phyloP scores from a whole-genome alignment of 1,284 basidiomycete genomes.

The Austroboletus niveus region DNA sequence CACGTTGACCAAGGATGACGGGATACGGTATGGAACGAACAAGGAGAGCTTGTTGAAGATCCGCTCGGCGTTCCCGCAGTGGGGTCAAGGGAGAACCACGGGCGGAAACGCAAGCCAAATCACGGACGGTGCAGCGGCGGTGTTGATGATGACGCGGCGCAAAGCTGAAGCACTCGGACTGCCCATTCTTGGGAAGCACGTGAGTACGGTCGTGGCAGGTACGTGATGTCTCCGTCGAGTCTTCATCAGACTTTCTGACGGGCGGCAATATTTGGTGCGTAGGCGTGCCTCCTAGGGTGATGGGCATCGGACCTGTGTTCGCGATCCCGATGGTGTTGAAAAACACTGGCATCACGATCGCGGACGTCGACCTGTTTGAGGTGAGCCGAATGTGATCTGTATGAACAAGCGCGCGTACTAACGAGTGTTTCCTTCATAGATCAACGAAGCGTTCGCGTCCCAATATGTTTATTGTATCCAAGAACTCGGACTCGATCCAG shows the following conservation, averaged over 20 bases:
- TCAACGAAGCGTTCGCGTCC: conserved; percentile 92
- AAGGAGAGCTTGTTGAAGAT: conserved; percentile 68
- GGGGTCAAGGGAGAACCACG: conserved; percentile 76
- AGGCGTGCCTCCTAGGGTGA: conserved; percentile 76
- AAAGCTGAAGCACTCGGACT: conserved; percentile 82
- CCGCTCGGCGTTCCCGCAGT: conserved; percentile 83
- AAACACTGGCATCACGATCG: conserved; percentile 58
- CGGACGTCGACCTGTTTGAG: conserved; percentile 83
- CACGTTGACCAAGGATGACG: conserved; percentile 74
- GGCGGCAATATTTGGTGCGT: not conserved
- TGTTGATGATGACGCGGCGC: conserved; percentile 81
- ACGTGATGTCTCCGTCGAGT: conserved; percentile 16
- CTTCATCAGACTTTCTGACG: not conserved
- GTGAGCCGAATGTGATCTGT: conserved; percentile 32
- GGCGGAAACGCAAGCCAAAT: conserved; percentile 90
- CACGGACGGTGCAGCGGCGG: conserved; percentile 86
- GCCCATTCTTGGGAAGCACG: conserved; percentile 74
- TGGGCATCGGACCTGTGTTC: conserved; percentile 79
- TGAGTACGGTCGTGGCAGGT: conserved; percentile 74
- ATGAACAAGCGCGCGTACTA: not conserved
- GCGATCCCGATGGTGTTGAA: conserved; percentile 73
- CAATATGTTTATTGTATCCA: conserved; percentile 84
- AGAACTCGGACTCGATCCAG: conserved; percentile 65
- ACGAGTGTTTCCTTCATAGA: conserved; percentile 39
- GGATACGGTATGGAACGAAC: conserved; percentile 78